Percentiles rank a stretch among this genome's conserved stretches.
phyloP scores from a whole-genome alignment of 2,329 filamentous ascomycete genomes.

The Fusarium sp. region DNA sequence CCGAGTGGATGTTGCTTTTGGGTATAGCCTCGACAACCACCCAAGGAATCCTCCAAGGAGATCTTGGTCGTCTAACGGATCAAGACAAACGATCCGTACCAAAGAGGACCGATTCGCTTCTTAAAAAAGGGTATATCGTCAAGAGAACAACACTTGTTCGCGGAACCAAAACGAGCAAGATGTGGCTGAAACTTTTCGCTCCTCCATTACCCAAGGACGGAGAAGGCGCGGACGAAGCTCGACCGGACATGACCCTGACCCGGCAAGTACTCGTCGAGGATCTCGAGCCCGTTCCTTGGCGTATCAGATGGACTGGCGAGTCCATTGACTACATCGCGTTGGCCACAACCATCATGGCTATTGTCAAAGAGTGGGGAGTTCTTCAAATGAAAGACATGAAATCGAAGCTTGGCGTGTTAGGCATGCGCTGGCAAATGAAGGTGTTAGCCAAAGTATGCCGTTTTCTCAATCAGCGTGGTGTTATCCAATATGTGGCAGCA shows the following conservation, averaged over 20 bases:
- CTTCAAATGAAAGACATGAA: slow-evolving; percentile 69
- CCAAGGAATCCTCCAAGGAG: slow-evolving; percentile 69
- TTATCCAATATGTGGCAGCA: slow-evolving; percentile 67
- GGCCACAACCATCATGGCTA: slow-evolving; percentile 66
- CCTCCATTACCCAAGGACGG: slow-evolving; percentile 56
- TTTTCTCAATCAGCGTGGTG: slow-evolving; percentile 66
- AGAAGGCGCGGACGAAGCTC: slow-evolving; percentile 40
- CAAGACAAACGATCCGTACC: slow-evolving; percentile 74
- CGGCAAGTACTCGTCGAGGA: slow-evolving; percentile 55
- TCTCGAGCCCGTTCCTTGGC: slow-evolving; percentile 67
- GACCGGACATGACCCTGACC: slow-evolving; percentile 54
- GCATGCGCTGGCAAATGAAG: slow-evolving; percentile 69
- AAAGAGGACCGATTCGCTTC: slow-evolving; percentile 68
- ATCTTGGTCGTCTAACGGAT: slow-evolving; percentile 66
- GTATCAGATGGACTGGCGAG: slow-evolving; percentile 65
- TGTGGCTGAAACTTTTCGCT: slow-evolving; percentile 69
- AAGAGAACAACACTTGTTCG: slow-evolving; percentile 69
- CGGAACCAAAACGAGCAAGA: slow-evolving; percentile 70
- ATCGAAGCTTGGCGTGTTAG: slow-evolving; percentile 65
- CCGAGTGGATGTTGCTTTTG: slow-evolving; percentile 69
- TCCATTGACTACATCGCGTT: slow-evolving; percentile 69
- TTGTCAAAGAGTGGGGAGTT: slow-evolving; percentile 68
- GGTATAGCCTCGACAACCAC: slow-evolving; percentile 66
- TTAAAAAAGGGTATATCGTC: slow-evolving; percentile 70
- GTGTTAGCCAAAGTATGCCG: slow-evolving; percentile 68